Conservation (phyloP, 1,284 basidiomycete species). For the Cryptococcus sp. region DNA sequence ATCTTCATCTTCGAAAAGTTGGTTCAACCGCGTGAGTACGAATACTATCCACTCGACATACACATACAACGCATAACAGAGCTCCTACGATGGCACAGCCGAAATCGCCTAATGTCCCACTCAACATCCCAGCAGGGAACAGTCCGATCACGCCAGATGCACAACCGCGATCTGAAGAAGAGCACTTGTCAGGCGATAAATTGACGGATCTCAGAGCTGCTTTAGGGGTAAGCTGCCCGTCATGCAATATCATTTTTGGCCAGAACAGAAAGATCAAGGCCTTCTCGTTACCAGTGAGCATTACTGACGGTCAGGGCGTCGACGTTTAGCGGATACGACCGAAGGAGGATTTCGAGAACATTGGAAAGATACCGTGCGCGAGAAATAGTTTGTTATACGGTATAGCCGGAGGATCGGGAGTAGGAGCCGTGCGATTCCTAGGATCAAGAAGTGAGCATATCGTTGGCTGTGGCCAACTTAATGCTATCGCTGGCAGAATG, state of each 20-base stretch:
- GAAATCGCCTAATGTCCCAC: constrained; percentile 8
- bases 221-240: constrained; percentile 9
- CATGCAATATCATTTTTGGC: not conserved
- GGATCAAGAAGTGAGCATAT: constrained; percentile 41
- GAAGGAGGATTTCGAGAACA: constrained; percentile 49
- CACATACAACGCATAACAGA: not conserved
- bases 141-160: constrained; percentile 21
- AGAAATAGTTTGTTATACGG: constrained; percentile 48
- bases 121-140: constrained; percentile 24
- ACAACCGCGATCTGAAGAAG: constrained; percentile 11
- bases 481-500: not conserved
- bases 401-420: constrained; percentile 46
- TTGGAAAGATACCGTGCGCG: constrained; percentile 47
- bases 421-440: constrained; percentile 47
- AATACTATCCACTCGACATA: too few species aligned
- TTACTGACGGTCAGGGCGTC: not conserved
- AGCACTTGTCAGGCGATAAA: constrained; percentile 16
- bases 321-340: constrained; percentile 30
- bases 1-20: too few species aligned
- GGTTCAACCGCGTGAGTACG: too few species aligned
- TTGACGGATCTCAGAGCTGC: constrained; percentile 17
- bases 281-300: too few species aligned
- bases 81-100: not conserved
- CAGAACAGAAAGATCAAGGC: not conserved
- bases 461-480: not conserved